These are phyloP conservation scores for Eimeria tenella DNA, from an alignment of 169 alveolate genomes.

Conservation along the genomic window DNA sequence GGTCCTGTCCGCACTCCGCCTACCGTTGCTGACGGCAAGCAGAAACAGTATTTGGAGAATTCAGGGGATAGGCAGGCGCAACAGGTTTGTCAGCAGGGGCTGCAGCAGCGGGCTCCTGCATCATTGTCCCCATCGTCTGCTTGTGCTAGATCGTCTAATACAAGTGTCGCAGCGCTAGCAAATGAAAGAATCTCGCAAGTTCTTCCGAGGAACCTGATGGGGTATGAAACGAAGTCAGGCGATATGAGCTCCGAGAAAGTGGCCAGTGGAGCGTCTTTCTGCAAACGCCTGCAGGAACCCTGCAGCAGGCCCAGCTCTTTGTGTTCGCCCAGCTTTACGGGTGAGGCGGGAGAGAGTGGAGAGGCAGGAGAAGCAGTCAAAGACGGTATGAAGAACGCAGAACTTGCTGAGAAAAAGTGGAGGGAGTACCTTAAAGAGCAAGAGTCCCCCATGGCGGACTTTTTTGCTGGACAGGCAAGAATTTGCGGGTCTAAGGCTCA, in stretches of 20 bases:
- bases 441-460: constrained; percentile 68
- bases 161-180: neutral
- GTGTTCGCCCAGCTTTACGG: neutral
- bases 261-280: neutral
- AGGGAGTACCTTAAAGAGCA: constrained; percentile 46
- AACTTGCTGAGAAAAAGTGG: constrained; percentile 68
- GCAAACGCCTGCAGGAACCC: neutral
- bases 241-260: neutral
- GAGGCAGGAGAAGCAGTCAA: constrained; percentile 22
- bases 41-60: neutral
- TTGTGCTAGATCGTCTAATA: neutral
- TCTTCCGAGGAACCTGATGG: neutral
- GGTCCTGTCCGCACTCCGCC: constrained; percentile 11
- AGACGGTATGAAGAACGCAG: neutral
- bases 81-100: neutral
- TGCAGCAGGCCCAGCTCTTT: neutral
- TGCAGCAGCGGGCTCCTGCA: neutral
- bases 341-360: constrained; percentile 27
- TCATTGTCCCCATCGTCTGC: neutral
- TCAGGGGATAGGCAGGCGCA: neutral
- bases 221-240: neutral
- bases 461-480: constrained; percentile 70
- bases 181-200: neutral
- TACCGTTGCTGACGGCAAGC: neutral
- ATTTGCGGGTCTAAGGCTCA: neutral